Conservation (phyloP, 495 filamentous ascomycete species). For the Talaromyces thailandensis region DNA sequence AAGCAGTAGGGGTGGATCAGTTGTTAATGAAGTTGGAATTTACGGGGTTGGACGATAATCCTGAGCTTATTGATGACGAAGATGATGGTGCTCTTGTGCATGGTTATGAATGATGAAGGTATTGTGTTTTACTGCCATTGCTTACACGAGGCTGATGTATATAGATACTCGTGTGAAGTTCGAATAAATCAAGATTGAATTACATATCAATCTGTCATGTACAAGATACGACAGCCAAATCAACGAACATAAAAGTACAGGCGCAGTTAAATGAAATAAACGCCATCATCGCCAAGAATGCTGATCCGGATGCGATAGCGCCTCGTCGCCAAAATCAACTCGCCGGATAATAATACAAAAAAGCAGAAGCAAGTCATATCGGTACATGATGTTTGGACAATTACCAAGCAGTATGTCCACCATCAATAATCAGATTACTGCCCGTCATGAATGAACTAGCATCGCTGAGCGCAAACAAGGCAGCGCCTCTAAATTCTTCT, state of each 20-base stretch:
- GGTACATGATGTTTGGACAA: neutral
- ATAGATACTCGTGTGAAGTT: neutral
- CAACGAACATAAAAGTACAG: neutral
- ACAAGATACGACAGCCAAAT: neutral
- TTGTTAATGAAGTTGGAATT: constrained; percentile 85
- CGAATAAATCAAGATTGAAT: neutral
- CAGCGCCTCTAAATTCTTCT: constrained; percentile 59
- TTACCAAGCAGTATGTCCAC: constrained; percentile 53
- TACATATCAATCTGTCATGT: neutral
- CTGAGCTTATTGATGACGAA: neutral
- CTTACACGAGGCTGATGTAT: neutral
- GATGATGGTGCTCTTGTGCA: neutral
- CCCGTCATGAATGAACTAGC: constrained; percentile 69
- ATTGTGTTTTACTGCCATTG: neutral
- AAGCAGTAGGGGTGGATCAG: constrained; percentile 65
- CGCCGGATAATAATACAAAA: neutral
- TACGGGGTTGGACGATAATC: constrained; percentile 29
- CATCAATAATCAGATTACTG: constrained; percentile 50
- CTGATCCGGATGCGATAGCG: neutral
- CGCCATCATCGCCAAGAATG: neutral
- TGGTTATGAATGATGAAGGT: neutral
- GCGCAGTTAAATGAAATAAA: neutral
- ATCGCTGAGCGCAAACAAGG: constrained; percentile 51
- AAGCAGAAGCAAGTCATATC: neutral
- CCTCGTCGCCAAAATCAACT: neutral